Evolutionary conservation across 805 yeast species (phyloP), one percentile per base, ranked within the genome.

Genomic region (Candida coquimbonensis): DNA sequence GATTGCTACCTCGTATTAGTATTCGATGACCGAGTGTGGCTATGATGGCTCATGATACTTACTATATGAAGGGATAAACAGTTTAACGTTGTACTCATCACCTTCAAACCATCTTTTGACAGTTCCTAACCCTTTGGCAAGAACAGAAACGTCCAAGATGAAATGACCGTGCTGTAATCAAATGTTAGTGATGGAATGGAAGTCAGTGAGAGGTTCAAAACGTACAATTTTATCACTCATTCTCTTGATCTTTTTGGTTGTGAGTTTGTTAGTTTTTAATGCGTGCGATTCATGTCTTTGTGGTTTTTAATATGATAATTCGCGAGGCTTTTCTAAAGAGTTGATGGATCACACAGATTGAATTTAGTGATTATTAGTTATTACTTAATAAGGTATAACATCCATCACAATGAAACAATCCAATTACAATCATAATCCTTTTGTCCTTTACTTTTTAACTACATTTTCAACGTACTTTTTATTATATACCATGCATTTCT

Each of bases 41-140:
- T 33, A 7, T 7, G 36, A 9, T n/a, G 19, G n/a, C 1, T 14
- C 8, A 7, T n/a, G 3, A 24, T 14, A 51, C 54, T 38, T 34
- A 51, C 54, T 72, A 62, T 78, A 72, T 44, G 77, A 57, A 24
- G 86, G 82, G 53, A 83, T 64, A 62, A 65, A 72, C 45, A 80
- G 59, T 50, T 63, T 63, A 29, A 72, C 60, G 3, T 66, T 68
- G 59, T 51, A 50, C 32, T 53, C 47, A 8, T 53, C 49, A 6
- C 67, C 55, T 41, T 70, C 64, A 47, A 73, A 68, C 89, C 89
- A 83, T 53, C 78, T 65, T 57, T 78, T 78, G 55, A 83, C 70
- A 54, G 78, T 79, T 0, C 86, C 87, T 39, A 83, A 68, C 2
- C 88, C 91, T 45, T 81, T 75, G 17, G 80, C 78, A 49, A 83